These are phyloP conservation scores for Cyberlindnera subsufficiens DNA, from an alignment of 805 yeast species.

Conservation along the genomic window DNA sequence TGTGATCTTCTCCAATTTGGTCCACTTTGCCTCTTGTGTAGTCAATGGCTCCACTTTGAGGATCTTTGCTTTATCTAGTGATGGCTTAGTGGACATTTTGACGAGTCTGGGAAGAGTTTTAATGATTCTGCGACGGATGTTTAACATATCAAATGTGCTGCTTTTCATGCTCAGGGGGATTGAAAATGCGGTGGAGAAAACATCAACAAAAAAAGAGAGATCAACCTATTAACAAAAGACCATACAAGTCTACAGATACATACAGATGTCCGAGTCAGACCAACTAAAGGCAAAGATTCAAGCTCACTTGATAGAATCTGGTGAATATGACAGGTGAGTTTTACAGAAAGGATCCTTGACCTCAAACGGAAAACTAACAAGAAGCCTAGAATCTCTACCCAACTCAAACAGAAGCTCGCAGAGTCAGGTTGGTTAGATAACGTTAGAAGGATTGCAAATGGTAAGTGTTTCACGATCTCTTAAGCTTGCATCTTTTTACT, in stretches of 20 bases:
- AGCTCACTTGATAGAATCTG: slow-evolving; percentile 64
- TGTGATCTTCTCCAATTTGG: slow-evolving; percentile 56
- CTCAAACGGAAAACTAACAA: background rate
- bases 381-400: slow-evolving; percentile 7
- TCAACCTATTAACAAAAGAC: no score
- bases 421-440: slow-evolving; percentile 86
- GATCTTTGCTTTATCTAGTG: slow-evolving; percentile 32
- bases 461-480: slow-evolving; percentile 22
- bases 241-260: no score
- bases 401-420: slow-evolving; percentile 56
- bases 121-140: background rate
- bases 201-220: background rate
- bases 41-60: slow-evolving; percentile 24
- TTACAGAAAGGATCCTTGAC: slow-evolving; percentile 27
- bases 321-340: slow-evolving; percentile 55
- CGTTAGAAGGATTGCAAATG: slow-evolving; percentile 53
- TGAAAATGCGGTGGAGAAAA: no score
- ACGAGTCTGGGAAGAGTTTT: background rate
- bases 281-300: slow-evolving; percentile 55
- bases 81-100: slow-evolving; percentile 23
- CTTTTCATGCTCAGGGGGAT: background rate
- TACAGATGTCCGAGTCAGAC: slow-evolving; percentile 8
- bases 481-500: background rate
- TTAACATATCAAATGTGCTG: background rate
- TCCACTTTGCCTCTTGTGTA: slow-evolving; percentile 56